Evolutionary conservation across 2,329 filamentous ascomycete species (phyloP).

Genomic region (Rachicladosporium sp.): DNA sequence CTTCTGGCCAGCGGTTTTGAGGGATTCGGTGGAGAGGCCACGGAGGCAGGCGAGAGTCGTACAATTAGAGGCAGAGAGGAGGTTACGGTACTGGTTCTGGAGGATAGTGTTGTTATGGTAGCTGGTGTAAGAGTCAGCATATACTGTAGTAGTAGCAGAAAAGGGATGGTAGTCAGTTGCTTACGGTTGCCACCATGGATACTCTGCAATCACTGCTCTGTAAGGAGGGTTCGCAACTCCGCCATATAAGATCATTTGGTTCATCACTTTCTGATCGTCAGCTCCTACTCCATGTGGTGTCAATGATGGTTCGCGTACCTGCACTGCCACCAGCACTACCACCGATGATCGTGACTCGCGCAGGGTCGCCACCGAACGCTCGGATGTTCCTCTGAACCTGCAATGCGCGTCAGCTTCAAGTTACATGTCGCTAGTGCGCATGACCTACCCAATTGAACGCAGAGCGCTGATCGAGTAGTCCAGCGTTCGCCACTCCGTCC

Average conservation of each 20-base stretch:
- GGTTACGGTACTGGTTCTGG: constrained; percentile 18
- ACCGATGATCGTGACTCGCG: constrained; percentile 14
- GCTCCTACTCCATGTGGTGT: constrained; percentile 3
- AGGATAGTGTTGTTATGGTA: constrained; percentile 16
- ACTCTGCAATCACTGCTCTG: constrained; percentile 30
- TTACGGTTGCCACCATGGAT: constrained; percentile 24
- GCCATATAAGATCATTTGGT: constrained; percentile 6
- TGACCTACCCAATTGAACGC: constrained; percentile 16
- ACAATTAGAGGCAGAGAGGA: constrained; percentile 14
- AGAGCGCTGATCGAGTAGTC: constrained; percentile 18
- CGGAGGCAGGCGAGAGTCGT: constrained; percentile 20
- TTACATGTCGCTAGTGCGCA: too few species aligned
- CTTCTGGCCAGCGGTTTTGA: constrained; percentile 2
- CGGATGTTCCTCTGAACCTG: constrained; percentile 13
- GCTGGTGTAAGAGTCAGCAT: background rate
- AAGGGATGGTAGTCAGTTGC: background rate
- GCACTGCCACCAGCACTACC: constrained; percentile 18
- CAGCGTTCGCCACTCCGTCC: constrained; percentile 16
- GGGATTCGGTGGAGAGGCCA: constrained; percentile 2
- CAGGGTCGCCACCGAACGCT: constrained; percentile 19
- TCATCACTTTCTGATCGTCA: constrained; percentile 2
- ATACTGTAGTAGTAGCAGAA: background rate
- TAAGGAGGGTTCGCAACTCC: constrained; percentile 23
- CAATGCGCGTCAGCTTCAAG: too few species aligned
- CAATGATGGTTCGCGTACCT: constrained; percentile 3